Conservation (phyloP, 257 asterid genomes). For the Leonotis leonurus region DNA sequence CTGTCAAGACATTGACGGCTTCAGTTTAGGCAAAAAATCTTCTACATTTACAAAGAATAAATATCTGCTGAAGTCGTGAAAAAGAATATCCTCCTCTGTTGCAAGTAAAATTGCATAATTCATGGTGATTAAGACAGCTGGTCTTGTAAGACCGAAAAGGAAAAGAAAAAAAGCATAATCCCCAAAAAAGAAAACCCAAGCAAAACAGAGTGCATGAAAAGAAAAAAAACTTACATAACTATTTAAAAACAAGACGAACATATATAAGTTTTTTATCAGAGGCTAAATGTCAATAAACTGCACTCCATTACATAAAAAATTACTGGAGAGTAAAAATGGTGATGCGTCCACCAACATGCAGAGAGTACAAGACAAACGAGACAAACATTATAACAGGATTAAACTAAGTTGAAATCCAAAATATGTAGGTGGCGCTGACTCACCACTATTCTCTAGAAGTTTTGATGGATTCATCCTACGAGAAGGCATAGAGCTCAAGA, state of each 20-base stretch:
- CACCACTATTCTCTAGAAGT: slow-evolving; percentile 90
- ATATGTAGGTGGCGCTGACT: slow-evolving; percentile 16
- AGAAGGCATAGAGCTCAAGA: slow-evolving; percentile 80
- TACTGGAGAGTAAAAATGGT: not conserved
- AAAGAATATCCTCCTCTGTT: not conserved
- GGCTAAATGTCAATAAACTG: not conserved
- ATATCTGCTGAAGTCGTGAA: slow-evolving; percentile 1
- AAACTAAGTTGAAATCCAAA: too few species aligned
- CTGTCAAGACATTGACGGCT: slow-evolving; percentile 43
- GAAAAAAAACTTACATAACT: not conserved
- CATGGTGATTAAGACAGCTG: not conserved
- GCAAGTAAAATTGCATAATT: not conserved
- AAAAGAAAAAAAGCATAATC: not conserved
- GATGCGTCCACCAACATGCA: too few species aligned
- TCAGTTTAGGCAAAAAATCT: slow-evolving; percentile 13
- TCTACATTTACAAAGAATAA: not conserved
- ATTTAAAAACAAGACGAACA: not conserved
- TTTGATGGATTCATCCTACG: slow-evolving; percentile 95
- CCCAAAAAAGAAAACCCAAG: not conserved
- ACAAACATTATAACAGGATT: not conserved
- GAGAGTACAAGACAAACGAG: slow-evolving; percentile 2
- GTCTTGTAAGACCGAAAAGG: not conserved
- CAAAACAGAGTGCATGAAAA: not conserved
- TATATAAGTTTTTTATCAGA: not conserved
- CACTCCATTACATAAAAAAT: not conserved